Percentiles rank a stretch among this genome's conserved stretches.
phyloP scores from a whole-genome alignment of 192 early-diverging fungal genomes.

The Entomortierella parvispora region DNA sequence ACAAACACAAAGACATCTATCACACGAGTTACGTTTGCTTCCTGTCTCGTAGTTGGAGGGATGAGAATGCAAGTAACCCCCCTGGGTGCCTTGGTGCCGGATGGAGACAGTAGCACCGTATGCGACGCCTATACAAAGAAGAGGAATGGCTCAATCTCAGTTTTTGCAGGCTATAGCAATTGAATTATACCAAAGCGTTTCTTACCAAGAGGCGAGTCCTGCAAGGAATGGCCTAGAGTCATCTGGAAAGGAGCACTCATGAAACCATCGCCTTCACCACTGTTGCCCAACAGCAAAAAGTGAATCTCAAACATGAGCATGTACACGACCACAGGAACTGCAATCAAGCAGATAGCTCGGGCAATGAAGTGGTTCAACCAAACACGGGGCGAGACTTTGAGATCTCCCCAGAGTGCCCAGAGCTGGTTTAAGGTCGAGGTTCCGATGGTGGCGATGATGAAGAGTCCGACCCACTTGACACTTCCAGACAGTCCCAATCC shows the following conservation, averaged over 20 bases:
- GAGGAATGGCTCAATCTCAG: not conserved
- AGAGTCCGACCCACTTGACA: constrained; percentile 96
- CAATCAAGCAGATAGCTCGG: constrained; percentile 84
- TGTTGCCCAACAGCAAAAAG: constrained; percentile 79
- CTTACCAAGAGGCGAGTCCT: constrained; percentile 52
- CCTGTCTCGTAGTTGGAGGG: constrained; percentile 71
- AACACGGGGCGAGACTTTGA: constrained; percentile 62
- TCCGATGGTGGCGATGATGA: constrained; percentile 88
- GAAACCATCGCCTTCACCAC: constrained; percentile 93
- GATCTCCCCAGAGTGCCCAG: constrained; percentile 85
- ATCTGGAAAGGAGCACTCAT: constrained; percentile 92
- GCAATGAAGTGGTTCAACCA: constrained; percentile 81
- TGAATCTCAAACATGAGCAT: constrained; percentile 90
- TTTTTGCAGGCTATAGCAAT: not conserved
- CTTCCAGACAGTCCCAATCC: constrained; percentile 75
- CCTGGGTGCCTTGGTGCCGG: constrained; percentile 74
- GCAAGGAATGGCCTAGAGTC: constrained; percentile 76
- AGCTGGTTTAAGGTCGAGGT: constrained; percentile 85
- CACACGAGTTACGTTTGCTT: constrained; percentile 69
- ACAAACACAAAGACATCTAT: not conserved
- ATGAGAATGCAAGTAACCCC: constrained; percentile 85
- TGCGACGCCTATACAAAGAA: constrained; percentile 61
- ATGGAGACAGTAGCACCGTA: constrained; percentile 71
- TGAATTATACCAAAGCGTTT: not conserved
- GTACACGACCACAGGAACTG: constrained; percentile 82